Percentiles rank a stretch among this genome's conserved stretches.
Conservation (phyloP, 1,284 basidiomycete species). For the Lignosus rhinocerotis region DNA sequence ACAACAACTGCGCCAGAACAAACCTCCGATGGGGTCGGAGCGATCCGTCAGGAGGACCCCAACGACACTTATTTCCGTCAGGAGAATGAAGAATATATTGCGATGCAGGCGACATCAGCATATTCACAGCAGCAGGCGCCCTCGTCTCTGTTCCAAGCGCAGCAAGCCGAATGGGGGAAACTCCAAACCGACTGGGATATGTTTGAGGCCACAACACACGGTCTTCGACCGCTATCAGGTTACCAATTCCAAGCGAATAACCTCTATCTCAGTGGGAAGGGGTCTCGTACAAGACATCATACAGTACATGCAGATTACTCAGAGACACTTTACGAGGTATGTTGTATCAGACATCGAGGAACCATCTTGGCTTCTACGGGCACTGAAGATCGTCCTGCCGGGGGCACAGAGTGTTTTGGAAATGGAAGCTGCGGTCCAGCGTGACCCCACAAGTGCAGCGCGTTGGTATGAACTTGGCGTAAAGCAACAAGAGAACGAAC, state of each 20-base stretch:
- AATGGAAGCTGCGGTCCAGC: slow-evolving; percentile 88
- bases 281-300: slow-evolving; percentile 57
- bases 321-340: slow-evolving; percentile 60
- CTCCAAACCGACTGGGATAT: slow-evolving; percentile 85
- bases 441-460: slow-evolving; percentile 66
- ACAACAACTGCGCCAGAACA: not conserved
- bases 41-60: slow-evolving; percentile 39
- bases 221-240: slow-evolving; percentile 55
- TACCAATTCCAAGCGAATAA: slow-evolving; percentile 86
- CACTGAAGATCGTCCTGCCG: slow-evolving; percentile 7
- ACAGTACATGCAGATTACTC: slow-evolving; percentile 45
- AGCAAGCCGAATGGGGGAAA: slow-evolving; percentile 53
- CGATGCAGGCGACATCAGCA: slow-evolving; percentile 17
- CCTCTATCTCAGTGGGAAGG: slow-evolving; percentile 71
- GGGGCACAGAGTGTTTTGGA: slow-evolving; percentile 76
- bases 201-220: slow-evolving; percentile 69
- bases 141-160: slow-evolving; percentile 2
- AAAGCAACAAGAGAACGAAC: slow-evolving; percentile 98
- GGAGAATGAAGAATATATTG: slow-evolving; percentile 68
- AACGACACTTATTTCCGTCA: slow-evolving; percentile 71
- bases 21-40: slow-evolving; percentile 14
- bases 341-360: slow-evolving; percentile 21
- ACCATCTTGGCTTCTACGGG: slow-evolving; percentile 13
- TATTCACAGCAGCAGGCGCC: not conserved
- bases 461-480: slow-evolving; percentile 95